These are phyloP conservation scores for Posidonia australis DNA, from an alignment of 106 monocot species.

Conservation along the genomic window DNA sequence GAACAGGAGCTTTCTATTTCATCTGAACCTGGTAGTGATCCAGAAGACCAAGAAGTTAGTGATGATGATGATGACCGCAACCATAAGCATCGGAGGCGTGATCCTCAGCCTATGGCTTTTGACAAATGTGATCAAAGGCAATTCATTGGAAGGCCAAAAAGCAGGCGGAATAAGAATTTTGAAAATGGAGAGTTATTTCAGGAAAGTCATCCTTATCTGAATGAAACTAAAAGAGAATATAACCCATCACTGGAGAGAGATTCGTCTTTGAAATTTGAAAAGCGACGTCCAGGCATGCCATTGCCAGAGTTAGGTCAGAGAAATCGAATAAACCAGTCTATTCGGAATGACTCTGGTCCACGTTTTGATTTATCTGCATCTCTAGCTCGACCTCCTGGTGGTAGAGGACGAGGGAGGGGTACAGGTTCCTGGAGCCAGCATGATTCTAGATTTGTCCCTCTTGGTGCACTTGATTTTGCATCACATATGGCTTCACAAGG, in stretches of 20 bases:
- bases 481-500: constrained; percentile 61
- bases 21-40: constrained; percentile 46
- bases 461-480: constrained; percentile 64
- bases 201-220: constrained; percentile 10
- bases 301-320: constrained; percentile 29
- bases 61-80: constrained; percentile 95
- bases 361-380: constrained; percentile 44
- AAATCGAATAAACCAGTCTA: constrained; percentile 30
- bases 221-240: constrained; percentile 19
- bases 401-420: constrained; percentile 73
- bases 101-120: constrained; percentile 28
- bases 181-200: constrained; percentile 36
- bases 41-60: constrained; percentile 60
- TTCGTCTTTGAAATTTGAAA: constrained; percentile 31
- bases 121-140: constrained; percentile 35
- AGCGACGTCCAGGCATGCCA: constrained; percentile 15
- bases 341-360: constrained; percentile 21
- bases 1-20: constrained; percentile 36
- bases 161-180: constrained; percentile 34
- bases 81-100: constrained; percentile 90
- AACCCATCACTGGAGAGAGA: constrained; percentile 28
- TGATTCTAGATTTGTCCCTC: constrained; percentile 54
- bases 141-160: constrained; percentile 23
- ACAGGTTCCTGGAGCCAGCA: constrained; percentile 39
- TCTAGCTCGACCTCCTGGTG: constrained; percentile 26